Percentiles rank a stretch among this genome's conserved stretches.
These are phyloP conservation scores for Cymodocea nodosa DNA, from an alignment of 116 monocot species.

Conservation along the genomic window DNA sequence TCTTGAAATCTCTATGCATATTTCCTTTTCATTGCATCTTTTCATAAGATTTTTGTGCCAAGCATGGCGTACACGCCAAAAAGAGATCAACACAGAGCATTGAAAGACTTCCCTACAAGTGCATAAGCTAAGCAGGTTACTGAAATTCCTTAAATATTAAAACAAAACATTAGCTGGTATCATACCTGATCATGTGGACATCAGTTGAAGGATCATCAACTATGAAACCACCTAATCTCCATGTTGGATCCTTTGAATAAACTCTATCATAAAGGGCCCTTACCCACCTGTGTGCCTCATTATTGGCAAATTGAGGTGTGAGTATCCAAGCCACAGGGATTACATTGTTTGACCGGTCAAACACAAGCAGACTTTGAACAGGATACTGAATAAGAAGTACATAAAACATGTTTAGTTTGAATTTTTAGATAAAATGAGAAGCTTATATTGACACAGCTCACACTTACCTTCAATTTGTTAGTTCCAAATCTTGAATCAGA, in stretches of 20 bases:
- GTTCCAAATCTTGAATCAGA: constrained; percentile 90
- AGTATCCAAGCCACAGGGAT: constrained; percentile 95
- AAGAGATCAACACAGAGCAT: constrained; percentile 71
- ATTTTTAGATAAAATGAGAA: background rate
- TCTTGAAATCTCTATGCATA: constrained; percentile 34
- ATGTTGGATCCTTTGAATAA: constrained; percentile 80
- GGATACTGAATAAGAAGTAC: constrained; percentile 50
- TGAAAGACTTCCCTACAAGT: constrained; percentile 62
- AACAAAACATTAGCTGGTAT: background rate
- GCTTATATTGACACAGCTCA: background rate
- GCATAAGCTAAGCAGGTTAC: background rate
- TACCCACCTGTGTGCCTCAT: constrained; percentile 60
- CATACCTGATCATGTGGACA: constrained; percentile 58
- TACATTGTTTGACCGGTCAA: constrained; percentile 68
- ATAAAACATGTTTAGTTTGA: background rate
- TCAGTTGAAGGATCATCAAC: constrained; percentile 84
- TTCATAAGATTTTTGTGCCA: constrained; percentile 79
- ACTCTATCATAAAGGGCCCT: constrained; percentile 82
- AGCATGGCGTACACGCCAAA: constrained; percentile 83
- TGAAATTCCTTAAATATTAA: background rate
- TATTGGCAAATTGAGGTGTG: constrained; percentile 52
- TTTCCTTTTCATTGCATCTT: constrained; percentile 45
- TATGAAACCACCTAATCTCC: constrained; percentile 95
- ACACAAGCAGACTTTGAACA: constrained; percentile 77
- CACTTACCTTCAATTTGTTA: constrained; percentile 78